Base-by-base conservation (phyloP, 257 asterid genomes). In the Scutellaria baicalensis region DNA sequence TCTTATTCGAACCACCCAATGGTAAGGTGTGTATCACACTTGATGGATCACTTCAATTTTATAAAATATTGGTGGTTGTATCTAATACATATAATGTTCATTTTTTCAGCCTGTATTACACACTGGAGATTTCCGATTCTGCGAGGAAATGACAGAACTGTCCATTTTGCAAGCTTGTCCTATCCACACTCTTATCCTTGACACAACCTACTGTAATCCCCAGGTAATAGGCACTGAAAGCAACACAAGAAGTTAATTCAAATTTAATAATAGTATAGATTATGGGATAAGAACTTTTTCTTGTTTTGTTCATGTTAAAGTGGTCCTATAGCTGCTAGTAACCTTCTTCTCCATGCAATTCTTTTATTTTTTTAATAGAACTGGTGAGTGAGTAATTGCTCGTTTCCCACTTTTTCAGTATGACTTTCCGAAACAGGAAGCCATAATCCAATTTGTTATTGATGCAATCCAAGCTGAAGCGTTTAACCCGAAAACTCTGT, bases 401-500 rank as follows among this genome's bases (percentile, higher is more conserved):
- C 69, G 61, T 59, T 75, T 52, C 49, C 61, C 62, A 12, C 52
- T 64, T 56, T 66, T 81, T 85, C 92, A 93, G 99, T 89, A 93
- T 75, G 91, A 91, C 84, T 93, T 93, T 70, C 99, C 99, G 8
- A 91, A 93, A 69, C 97, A 91, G 80, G 96, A 89, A 51, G 82
- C 89, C 11, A 78, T 93, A 66, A 86, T 93, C 86, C 99, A 93
- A 61, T 93, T 91, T 70, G 96, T 89, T 71, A 88, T 93, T 17
- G 99, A 93, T 69, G 89, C 99, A 76, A 89, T 93, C 82, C 97
- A 89, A 81, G 99, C 99, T 20, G 99, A 93, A 83, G 82, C 89
- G 49, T 93, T 93, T 68, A 93, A 93, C 83, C 93, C 95, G 8
- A 89, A 81, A 68, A 89, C 99, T 40, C 75, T 93, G 76, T 91